Conservation (phyloP, 495 filamentous ascomycete genomes). For the Penicillium goetzii region DNA sequence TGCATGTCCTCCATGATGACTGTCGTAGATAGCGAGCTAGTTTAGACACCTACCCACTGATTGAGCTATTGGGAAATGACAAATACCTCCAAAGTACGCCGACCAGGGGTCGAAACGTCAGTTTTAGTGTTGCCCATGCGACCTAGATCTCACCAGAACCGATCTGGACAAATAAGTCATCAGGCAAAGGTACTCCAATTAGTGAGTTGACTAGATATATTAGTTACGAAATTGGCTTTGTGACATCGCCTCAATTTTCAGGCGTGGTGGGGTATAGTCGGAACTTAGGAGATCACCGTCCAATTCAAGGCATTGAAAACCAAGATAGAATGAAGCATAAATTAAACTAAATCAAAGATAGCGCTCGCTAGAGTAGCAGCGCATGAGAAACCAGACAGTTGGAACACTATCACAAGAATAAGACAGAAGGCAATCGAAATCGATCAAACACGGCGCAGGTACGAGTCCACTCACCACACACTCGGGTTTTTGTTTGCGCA, state of each 20-base stretch:
- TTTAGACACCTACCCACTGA: background rate
- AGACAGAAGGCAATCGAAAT: conserved; percentile 3
- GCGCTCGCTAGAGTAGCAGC: background rate
- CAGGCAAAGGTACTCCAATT: background rate
- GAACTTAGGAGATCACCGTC: background rate
- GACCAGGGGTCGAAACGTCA: background rate
- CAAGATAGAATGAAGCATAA: background rate
- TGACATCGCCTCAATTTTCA: background rate
- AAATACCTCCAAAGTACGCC: background rate
- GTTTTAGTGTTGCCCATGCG: conserved; percentile 3
- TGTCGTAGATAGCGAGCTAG: background rate
- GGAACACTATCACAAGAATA: background rate
- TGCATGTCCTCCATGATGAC: background rate
- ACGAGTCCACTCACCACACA: conserved; percentile 4
- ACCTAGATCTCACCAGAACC: background rate
- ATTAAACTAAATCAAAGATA: background rate
- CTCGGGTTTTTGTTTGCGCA: conserved; percentile 13
- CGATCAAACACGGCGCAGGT: conserved; percentile 24
- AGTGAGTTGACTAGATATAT: background rate
- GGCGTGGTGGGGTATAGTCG: background rate
- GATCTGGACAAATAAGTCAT: background rate
- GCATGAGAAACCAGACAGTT: background rate
- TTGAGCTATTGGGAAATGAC: background rate
- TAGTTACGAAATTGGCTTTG: background rate
- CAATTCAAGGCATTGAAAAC: background rate